Evolutionary conservation across 2,329 filamentous ascomycete species (phyloP).

Genomic region (Nannizzia gypsea): DNA sequence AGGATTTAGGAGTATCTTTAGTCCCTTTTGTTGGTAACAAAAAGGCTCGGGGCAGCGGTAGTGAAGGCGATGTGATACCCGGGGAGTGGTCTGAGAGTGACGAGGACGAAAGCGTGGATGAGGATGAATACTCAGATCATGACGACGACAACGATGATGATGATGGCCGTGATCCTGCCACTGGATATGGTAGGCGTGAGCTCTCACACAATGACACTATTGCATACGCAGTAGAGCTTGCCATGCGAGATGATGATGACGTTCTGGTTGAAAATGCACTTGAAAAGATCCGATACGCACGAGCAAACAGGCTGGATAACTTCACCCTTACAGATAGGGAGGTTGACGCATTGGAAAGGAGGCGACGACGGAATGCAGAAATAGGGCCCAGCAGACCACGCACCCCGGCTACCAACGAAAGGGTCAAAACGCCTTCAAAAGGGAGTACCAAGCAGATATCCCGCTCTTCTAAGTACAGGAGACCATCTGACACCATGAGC

Average conservation of each 20-base stretch:
- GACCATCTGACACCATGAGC: neutral
- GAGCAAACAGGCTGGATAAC: constrained; percentile 62
- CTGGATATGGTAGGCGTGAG: constrained; percentile 37
- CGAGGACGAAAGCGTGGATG: neutral
- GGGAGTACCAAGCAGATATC: neutral
- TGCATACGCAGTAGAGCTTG: constrained; percentile 40
- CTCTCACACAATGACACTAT: constrained; percentile 31
- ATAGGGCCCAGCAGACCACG: neutral
- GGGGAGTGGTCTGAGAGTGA: neutral
- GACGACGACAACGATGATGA: constrained; percentile 24
- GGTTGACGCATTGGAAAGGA: constrained; percentile 64
- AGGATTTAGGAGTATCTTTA: constrained; percentile 25
- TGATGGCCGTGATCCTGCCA: constrained; percentile 30
- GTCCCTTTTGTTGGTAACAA: constrained; percentile 2
- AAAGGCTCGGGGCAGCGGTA: neutral
- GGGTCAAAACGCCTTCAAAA: neutral
- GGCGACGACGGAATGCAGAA: constrained; percentile 41
- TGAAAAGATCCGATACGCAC: constrained; percentile 66
- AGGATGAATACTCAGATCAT: constrained; percentile 13
- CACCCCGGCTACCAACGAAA: neutral
- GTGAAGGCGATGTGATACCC: neutral
- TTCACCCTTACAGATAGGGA: constrained; percentile 72
- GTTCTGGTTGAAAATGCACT: constrained; percentile 65
- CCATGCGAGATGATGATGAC: constrained; percentile 57
- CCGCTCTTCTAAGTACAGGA: neutral